Evolutionary conservation across 257 asterid genomes (phyloP).

Genomic region (Solanum sparsipilum): DNA sequence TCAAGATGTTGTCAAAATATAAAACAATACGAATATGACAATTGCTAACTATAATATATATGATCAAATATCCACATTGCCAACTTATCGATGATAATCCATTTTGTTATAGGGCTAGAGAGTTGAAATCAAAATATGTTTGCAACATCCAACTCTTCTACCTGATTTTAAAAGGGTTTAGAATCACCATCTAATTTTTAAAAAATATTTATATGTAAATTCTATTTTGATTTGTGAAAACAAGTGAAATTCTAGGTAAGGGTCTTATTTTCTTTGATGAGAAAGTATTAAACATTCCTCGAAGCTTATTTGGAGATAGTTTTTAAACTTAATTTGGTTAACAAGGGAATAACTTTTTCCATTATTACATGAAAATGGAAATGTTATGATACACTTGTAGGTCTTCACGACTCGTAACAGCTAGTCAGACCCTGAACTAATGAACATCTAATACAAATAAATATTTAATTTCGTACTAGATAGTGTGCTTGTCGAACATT

Average conservation of each 20-base stretch:
- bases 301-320: too few species aligned
- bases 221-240: neutral
- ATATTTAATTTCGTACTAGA: neutral
- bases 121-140: neutral
- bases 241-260: too few species aligned
- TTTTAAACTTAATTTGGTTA: neutral
- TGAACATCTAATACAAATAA: neutral
- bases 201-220: too few species aligned
- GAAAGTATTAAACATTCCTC: neutral
- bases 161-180: neutral
- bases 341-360: neutral
- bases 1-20: neutral
- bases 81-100: neutral
- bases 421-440: neutral
- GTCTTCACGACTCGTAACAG: neutral
- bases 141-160: neutral
- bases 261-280: too few species aligned
- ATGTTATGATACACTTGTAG: neutral
- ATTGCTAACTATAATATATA: neutral
- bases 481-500: neutral
- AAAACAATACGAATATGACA: neutral
- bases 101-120: neutral
- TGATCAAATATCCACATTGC: neutral
- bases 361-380: too few species aligned
- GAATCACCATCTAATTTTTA: neutral